These are phyloP conservation scores for Tagetes erecta DNA, from an alignment of 129 eudicot species.

Conservation along the genomic window DNA sequence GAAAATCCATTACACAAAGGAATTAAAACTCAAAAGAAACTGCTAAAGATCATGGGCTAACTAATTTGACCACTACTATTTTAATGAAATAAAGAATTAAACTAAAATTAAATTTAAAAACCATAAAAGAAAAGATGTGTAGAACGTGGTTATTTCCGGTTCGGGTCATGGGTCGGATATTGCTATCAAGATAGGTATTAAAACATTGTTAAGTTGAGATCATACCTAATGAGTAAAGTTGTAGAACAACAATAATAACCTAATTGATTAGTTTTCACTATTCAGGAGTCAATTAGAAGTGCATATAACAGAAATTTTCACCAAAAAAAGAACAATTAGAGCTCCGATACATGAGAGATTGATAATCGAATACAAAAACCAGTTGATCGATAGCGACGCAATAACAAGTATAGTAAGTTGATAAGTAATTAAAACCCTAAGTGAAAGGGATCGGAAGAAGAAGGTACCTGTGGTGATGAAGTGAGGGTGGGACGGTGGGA, in stretches of 20 bases:
- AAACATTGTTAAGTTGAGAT: neutral
- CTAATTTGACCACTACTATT: no score
- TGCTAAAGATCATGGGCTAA: no score
- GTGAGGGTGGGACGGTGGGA: conserved; percentile 38
- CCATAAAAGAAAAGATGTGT: no score
- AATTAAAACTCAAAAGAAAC: no score
- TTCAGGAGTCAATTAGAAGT: conserved; percentile 7
- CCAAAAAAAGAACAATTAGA: neutral
- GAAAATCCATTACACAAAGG: no score
- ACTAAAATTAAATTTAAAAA: no score
- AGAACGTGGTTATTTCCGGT: no score
- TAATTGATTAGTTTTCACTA: neutral
- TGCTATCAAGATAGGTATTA: no score
- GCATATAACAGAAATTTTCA: conserved; percentile 7
- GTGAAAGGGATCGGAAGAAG: conserved; percentile 2
- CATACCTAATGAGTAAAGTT: neutral
- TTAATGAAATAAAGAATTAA: no score
- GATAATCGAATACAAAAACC: neutral
- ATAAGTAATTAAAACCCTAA: conserved; percentile 1
- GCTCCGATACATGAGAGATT: no score
- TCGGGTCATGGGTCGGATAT: no score
- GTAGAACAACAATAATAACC: neutral
- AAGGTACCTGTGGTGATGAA: conserved; percentile 37
- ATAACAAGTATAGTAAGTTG: neutral
- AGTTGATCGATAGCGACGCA: neutral